Percentiles rank a stretch among this genome's conserved stretches.
Conservation (phyloP, 805 yeast genomes). For the Komagataella pastoris region DNA sequence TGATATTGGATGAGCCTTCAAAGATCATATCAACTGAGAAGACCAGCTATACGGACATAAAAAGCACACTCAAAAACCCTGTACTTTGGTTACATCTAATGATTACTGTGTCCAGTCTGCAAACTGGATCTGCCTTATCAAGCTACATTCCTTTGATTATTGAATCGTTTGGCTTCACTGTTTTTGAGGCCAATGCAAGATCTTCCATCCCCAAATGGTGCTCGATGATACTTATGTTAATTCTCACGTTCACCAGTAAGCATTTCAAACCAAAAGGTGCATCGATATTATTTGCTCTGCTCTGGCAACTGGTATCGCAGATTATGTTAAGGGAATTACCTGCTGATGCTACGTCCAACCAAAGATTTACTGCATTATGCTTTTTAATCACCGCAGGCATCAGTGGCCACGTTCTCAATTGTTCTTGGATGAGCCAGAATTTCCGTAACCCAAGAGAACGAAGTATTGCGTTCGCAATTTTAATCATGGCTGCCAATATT, state of each 20-base stretch:
- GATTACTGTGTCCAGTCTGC: background rate
- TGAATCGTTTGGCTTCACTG: conserved; percentile 5
- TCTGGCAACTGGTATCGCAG: conserved; percentile 6
- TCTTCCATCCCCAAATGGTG: conserved; percentile 5
- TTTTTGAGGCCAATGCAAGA: conserved; percentile 7
- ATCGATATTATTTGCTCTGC: background rate
- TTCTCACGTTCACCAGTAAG: conserved; percentile 1
- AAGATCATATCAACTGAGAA: background rate
- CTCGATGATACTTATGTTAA: background rate
- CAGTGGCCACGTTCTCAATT: conserved; percentile 5
- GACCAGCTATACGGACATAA: background rate
- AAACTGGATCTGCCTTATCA: background rate
- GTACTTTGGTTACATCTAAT: background rate
- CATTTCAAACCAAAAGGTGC: conserved; percentile 3
- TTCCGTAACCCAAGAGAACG: conserved; percentile 5
- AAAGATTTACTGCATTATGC: background rate
- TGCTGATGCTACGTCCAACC: background rate
- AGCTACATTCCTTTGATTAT: conserved; percentile 6
- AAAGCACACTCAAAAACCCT: background rate
- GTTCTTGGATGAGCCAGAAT: conserved; percentile 7
- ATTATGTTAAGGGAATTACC: background rate
- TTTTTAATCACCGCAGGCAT: background rate
- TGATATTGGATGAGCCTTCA: background rate
- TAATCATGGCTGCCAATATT: conserved; percentile 9
- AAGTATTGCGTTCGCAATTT: conserved; percentile 7